A percentile compares a stretch with the other conserved stretches of the same genome.
Conservation (phyloP, 768 basidiomycete genomes). For the Calvatia gigantea region DNA sequence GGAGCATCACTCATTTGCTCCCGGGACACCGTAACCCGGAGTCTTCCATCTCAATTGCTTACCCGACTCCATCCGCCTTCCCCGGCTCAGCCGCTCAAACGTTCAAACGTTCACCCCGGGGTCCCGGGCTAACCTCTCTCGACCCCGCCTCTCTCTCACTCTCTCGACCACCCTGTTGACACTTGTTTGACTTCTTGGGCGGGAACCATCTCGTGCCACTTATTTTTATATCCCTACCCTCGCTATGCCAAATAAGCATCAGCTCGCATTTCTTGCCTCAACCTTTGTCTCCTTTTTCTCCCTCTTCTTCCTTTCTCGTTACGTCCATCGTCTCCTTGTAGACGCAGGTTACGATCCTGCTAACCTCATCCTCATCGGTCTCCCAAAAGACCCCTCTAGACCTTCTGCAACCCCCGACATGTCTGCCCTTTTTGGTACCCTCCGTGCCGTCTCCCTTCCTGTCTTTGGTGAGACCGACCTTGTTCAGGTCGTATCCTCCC, state of each 20-base stretch:
- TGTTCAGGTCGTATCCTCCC: conserved; percentile 16
- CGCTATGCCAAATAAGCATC: conserved; percentile 53
- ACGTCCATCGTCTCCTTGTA: conserved; percentile 39
- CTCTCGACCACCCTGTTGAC: background rate
- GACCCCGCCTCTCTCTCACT: background rate
- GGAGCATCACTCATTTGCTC: background rate
- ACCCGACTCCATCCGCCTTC: too few relatives aligned
- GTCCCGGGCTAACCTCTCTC: background rate
- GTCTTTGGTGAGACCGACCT: conserved; percentile 33
- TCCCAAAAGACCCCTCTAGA: conserved; percentile 24
- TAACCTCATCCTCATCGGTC: conserved; percentile 61
- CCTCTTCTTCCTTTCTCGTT: conserved; percentile 44
- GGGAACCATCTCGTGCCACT: background rate
- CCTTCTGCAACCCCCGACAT: background rate
- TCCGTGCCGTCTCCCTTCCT: conserved; percentile 33
- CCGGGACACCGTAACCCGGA: too few relatives aligned
- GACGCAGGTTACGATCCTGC: conserved; percentile 56
- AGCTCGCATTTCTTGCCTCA: conserved; percentile 52
- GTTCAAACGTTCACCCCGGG: background rate
- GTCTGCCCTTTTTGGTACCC: conserved; percentile 20
- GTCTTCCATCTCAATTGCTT: too few relatives aligned
- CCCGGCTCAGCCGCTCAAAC: too few relatives aligned
- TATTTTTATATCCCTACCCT: conserved; percentile 7
- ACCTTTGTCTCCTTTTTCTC: conserved; percentile 42
- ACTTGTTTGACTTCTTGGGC: background rate